phyloP scores from a whole-genome alignment of 2,329 filamentous ascomycete genomes.

The Apiospora hydei region DNA sequence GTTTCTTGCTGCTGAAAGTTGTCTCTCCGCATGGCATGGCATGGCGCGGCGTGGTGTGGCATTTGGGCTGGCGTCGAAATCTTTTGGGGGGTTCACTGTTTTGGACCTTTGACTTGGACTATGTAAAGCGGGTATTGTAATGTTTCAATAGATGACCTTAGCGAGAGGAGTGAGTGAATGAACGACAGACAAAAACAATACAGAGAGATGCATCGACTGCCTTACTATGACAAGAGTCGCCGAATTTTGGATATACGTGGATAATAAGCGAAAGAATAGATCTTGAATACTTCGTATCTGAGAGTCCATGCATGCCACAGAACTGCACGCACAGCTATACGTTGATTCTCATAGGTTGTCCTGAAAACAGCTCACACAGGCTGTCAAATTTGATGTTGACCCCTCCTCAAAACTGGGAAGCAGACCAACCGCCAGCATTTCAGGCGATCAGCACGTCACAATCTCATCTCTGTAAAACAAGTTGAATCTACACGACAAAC shows the following conservation, averaged over 20 bases:
- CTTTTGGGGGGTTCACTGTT: background rate
- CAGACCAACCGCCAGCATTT: background rate
- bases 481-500: background rate
- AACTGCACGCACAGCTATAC: background rate
- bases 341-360: background rate
- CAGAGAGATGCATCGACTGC: conserved; percentile 3
- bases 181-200: conserved; percentile 11
- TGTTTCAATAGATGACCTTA: conserved; percentile 13
- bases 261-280: background rate
- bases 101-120: conserved; percentile 14
- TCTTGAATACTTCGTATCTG: no score
- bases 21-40: background rate
- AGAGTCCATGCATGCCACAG: background rate
- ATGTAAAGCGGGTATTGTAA: conserved; percentile 24
- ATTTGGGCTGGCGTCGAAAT: conserved; percentile 11
- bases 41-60: conserved; percentile 12
- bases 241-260: background rate
- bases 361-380: background rate
- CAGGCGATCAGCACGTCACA: background rate
- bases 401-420: conserved; percentile 3
- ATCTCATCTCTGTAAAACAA: background rate
- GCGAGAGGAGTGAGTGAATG: conserved; percentile 11
- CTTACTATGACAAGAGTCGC: background rate
- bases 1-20: background rate
- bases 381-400: background rate